Conservation (phyloP, 345 rosid genomes). For the Cardiospermum halicacabum region DNA sequence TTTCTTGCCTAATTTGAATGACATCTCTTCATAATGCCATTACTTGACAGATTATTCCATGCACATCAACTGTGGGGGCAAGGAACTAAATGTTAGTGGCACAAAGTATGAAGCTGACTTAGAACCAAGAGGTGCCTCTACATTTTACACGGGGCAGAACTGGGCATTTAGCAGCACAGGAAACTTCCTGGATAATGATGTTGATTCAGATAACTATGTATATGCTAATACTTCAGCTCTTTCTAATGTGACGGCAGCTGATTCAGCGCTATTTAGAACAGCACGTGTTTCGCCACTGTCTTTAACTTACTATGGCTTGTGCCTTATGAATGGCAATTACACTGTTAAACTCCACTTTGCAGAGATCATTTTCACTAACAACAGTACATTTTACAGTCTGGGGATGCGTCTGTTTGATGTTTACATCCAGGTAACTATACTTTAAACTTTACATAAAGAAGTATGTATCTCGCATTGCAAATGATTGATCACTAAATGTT, state of each 20-base stretch:
- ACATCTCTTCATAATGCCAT: not conserved
- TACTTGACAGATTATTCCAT: conserved; percentile 45
- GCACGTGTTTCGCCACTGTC: conserved; percentile 75
- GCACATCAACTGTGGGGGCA: conserved; percentile 84
- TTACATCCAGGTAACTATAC: conserved; percentile 59
- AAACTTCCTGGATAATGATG: conserved; percentile 73
- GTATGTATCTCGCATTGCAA: not conserved
- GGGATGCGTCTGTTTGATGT: conserved; percentile 77
- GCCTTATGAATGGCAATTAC: conserved; percentile 74
- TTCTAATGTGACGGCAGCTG: conserved; percentile 33
- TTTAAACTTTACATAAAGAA: not conserved
- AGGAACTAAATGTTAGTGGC: conserved; percentile 27
- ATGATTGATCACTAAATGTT: not conserved
- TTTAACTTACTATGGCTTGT: conserved; percentile 76
- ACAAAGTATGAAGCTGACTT: conserved; percentile 50
- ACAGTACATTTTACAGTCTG: conserved; percentile 43
- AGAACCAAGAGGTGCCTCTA: conserved; percentile 71
- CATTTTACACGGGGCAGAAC: conserved; percentile 35
- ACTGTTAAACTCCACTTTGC: conserved; percentile 79
- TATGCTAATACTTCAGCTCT: conserved; percentile 48
- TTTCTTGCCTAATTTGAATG: not conserved
- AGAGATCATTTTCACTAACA: conserved; percentile 62
- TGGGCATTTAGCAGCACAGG: conserved; percentile 95
- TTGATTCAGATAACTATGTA: conserved; percentile 51
- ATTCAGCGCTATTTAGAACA: conserved; percentile 43